phyloP scores from a whole-genome alignment of 2,329 filamentous ascomycete species.

The Aspergillus sp. region DNA sequence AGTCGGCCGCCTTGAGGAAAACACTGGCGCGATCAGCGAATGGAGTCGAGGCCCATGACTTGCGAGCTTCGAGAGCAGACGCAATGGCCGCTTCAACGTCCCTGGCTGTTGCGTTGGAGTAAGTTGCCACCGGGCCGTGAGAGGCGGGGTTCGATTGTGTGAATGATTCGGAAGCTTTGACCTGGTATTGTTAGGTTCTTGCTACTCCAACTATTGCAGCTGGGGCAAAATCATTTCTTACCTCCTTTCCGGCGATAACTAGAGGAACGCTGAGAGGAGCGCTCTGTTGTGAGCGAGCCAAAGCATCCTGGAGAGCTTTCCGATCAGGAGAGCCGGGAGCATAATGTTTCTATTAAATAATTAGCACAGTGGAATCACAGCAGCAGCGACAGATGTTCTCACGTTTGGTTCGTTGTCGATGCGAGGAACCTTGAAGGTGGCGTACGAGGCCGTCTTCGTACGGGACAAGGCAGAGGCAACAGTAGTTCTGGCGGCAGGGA shows the following conservation, averaged over 20 bases:
- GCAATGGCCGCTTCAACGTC: constrained; percentile 81
- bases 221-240: constrained; percentile 39
- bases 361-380: neutral
- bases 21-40: constrained; percentile 90
- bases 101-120: constrained; percentile 74
- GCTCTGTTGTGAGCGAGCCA: constrained; percentile 68
- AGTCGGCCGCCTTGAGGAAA: constrained; percentile 93
- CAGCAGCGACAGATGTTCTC: constrained; percentile 38
- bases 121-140: constrained; percentile 77
- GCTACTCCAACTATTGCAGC: too few species aligned
- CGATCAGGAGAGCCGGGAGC: constrained; percentile 78
- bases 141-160: constrained; percentile 81
- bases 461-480: constrained; percentile 22
- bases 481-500: constrained; percentile 22
- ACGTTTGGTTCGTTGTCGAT: constrained; percentile 96
- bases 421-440: constrained; percentile 82
- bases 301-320: constrained; percentile 70
- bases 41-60: constrained; percentile 79
- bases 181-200: constrained; percentile 16
- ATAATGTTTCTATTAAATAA: constrained; percentile 72
- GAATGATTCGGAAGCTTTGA: constrained; percentile 32
- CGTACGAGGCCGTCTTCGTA: constrained; percentile 58
- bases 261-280: constrained; percentile 77
- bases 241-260: constrained; percentile 78
- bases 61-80: constrained; percentile 80